These are phyloP conservation scores for Erodium chrysanthum DNA, from an alignment of 441 rosid genomes.

Conservation along the genomic window DNA sequence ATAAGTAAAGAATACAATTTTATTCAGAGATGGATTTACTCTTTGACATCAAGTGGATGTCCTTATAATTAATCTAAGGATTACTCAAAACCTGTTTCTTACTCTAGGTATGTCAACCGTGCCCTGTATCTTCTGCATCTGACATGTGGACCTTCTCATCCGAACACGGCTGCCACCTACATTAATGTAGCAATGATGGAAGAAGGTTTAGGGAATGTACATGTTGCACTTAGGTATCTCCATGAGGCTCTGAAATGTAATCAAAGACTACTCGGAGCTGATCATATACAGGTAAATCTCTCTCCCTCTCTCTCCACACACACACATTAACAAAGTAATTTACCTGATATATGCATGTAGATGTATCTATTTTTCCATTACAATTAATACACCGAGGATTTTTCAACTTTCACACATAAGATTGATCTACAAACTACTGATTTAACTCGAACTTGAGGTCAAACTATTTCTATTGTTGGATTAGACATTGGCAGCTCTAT, in stretches of 20 bases:
- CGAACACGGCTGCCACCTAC: constrained; percentile 76
- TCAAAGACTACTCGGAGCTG: constrained; percentile 63
- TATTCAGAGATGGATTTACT: constrained; percentile 1
- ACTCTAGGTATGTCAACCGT: constrained; percentile 58
- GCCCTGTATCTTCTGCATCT: constrained; percentile 65
- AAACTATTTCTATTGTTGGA: too few relatives aligned
- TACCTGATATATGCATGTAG: not conserved
- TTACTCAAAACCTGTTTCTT: constrained; percentile 18
- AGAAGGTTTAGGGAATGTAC: constrained; percentile 69
- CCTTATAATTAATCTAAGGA: not conserved
- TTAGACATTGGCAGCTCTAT: not conserved
- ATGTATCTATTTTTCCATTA: not conserved
- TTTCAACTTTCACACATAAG: not conserved
- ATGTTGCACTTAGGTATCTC: constrained; percentile 67
- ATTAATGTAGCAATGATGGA: constrained; percentile 86
- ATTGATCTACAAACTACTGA: not conserved
- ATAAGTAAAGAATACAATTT: not conserved
- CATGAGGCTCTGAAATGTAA: constrained; percentile 80
- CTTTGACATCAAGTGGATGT: not conserved
- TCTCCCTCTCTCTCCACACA: constrained; percentile 6
- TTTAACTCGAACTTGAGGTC: too few relatives aligned
- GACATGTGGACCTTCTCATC: constrained; percentile 72
- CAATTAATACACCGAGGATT: not conserved
- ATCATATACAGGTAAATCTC: constrained; percentile 59
- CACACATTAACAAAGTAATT: constrained; percentile 5